A percentile compares a stretch with the other conserved stretches of the same genome.
Conservation (phyloP, 164 flowering plant species). For the Houttuynia cordata region DNA sequence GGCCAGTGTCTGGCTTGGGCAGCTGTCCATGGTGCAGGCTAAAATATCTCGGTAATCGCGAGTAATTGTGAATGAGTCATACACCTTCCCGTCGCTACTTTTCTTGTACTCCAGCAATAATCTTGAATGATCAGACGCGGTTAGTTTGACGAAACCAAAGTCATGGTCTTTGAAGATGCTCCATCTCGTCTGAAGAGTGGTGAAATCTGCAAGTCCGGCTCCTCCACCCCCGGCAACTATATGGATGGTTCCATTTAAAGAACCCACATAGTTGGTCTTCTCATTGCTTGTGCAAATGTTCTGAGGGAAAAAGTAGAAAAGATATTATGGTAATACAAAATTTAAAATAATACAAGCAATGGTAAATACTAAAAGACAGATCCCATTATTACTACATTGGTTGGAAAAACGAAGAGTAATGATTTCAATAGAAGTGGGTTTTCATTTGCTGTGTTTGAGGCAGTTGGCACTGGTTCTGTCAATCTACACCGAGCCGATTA, state of each 20-base stretch:
- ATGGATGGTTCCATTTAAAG: slow-evolving; percentile 74
- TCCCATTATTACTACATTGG: too few species aligned
- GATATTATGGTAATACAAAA: not conserved
- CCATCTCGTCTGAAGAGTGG: slow-evolving; percentile 52
- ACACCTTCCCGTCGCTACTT: slow-evolving; percentile 75
- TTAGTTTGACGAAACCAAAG: slow-evolving; percentile 68
- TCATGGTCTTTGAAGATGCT: slow-evolving; percentile 59
- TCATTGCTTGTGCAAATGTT: slow-evolving; percentile 43
- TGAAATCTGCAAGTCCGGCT: slow-evolving; percentile 40
- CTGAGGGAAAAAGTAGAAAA: slow-evolving; percentile 25
- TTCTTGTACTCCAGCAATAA: slow-evolving; percentile 78
- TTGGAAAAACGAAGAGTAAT: too few species aligned
- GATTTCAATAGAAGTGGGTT: too few species aligned
- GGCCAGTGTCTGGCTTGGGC: slow-evolving; percentile 61
- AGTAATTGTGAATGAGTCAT: slow-evolving; percentile 64
- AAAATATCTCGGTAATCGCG: slow-evolving; percentile 70
- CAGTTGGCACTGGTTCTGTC: too few species aligned
- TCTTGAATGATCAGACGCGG: slow-evolving; percentile 72
- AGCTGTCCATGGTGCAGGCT: slow-evolving; percentile 63
- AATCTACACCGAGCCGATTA: too few species aligned
- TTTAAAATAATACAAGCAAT: too few species aligned
- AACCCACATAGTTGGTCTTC: slow-evolving; percentile 39
- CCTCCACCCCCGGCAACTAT: slow-evolving; percentile 83
- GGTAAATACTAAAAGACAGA: too few species aligned
- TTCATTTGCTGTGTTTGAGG: too few species aligned